Conservation (phyloP, 139 green algal species). For the Diplosphaera chodatii region DNA sequence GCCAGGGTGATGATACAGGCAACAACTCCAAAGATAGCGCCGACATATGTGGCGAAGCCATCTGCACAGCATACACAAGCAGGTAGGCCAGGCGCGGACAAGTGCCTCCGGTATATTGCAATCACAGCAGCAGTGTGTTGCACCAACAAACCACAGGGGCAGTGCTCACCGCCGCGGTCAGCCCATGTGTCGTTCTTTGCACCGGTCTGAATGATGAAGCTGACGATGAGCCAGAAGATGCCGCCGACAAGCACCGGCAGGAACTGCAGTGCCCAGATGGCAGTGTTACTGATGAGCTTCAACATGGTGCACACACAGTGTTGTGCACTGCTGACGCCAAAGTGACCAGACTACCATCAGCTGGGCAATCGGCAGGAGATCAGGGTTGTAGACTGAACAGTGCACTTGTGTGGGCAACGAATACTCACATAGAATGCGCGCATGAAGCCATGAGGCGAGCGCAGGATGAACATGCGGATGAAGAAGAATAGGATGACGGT, state of each 20-base stretch:
- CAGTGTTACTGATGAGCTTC: no score
- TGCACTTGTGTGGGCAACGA: background rate
- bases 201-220: conserved; percentile 62
- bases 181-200: background rate
- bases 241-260: conserved; percentile 37
- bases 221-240: conserved; percentile 43
- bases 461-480: conserved; percentile 29
- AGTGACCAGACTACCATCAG: no score
- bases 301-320: no score
- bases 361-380: no score
- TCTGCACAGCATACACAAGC: background rate
- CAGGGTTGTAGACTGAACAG: background rate
- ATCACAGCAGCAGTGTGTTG: background rate
- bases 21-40: background rate
- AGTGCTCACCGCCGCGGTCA: background rate
- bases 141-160: background rate
- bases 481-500: conserved; percentile 23
- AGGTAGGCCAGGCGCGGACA: no score
- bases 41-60: conserved; percentile 10
- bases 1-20: background rate
- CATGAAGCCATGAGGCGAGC: conserved; percentile 25
- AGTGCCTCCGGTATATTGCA: background rate
- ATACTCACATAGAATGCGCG: conserved; percentile 14
- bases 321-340: no score
- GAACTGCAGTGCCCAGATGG: background rate